These are phyloP conservation scores for Arthrobotrys sphaeroides DNA, from an alignment of 2,329 filamentous ascomycete species.

Conservation along the genomic window DNA sequence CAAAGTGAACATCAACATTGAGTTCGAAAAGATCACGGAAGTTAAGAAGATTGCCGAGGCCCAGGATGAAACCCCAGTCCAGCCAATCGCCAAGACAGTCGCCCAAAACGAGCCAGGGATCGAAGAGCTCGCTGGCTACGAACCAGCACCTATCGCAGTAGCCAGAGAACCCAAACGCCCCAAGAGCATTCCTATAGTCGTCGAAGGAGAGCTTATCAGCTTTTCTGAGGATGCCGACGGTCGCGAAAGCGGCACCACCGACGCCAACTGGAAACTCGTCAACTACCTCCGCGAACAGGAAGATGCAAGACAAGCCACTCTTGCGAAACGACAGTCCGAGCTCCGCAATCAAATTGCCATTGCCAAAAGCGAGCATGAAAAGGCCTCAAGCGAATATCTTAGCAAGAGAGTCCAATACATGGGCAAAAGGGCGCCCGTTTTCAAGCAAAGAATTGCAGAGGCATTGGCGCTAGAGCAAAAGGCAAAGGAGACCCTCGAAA, in stretches of 20 bases:
- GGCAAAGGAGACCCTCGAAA: not conserved
- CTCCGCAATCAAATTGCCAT: constrained; percentile 62
- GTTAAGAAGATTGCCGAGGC: not conserved
- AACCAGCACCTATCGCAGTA: not conserved
- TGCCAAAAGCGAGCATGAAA: constrained; percentile 60
- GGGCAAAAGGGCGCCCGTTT: not conserved
- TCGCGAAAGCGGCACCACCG: constrained; percentile 70
- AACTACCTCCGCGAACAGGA: not conserved
- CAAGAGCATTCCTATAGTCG: not conserved
- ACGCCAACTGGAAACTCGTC: constrained; percentile 67
- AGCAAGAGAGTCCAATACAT: constrained; percentile 44
- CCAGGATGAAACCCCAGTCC: not conserved
- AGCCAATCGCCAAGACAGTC: not conserved
- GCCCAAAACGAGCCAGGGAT: not conserved
- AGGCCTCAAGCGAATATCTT: constrained; percentile 61
- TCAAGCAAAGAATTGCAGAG: not conserved
- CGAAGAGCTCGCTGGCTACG: not conserved
- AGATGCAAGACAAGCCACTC: not conserved
- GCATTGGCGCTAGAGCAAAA: not conserved
- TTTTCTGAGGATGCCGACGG: not conserved
- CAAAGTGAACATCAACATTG: constrained; percentile 24
- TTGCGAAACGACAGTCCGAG: constrained; percentile 65
- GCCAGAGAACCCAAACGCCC: not conserved
- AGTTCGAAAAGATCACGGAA: not conserved
- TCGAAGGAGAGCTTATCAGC: not conserved